Conservation (phyloP, 345 rosid species). For the Conringia planisiliqua region DNA sequence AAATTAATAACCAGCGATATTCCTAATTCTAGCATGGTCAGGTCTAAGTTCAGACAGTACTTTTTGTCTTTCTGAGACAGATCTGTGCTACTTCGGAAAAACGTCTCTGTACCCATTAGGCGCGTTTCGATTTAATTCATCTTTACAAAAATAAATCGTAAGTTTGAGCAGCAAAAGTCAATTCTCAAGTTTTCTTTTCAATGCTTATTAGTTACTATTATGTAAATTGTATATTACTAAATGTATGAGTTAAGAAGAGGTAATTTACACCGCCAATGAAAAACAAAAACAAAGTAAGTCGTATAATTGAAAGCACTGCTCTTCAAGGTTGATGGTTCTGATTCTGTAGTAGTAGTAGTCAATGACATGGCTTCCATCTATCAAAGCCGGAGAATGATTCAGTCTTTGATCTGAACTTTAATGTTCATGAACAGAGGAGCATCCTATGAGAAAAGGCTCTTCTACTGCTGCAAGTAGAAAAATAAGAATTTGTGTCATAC, state of each 20-base stretch:
- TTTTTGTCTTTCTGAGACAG: background rate
- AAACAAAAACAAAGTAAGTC: background rate
- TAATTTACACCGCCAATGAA: background rate
- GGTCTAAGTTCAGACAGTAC: background rate
- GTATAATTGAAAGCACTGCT: background rate
- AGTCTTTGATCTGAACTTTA: background rate
- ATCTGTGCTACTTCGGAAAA: background rate
- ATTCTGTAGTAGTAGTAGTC: background rate
- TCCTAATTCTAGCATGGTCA: background rate
- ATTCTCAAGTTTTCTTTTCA: background rate
- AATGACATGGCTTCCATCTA: background rate
- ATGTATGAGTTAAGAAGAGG: background rate
- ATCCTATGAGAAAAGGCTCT: background rate
- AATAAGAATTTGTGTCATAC: background rate
- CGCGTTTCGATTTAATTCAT: no score
- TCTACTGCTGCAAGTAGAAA: background rate
- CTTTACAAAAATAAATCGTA: no score
- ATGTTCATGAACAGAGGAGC: background rate
- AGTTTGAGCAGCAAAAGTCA: background rate
- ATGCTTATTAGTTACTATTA: background rate
- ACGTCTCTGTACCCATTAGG: no score
- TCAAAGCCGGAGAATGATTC: background rate
- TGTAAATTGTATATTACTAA: background rate
- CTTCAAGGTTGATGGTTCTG: background rate
- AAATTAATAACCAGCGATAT: background rate